Base-by-base conservation (phyloP, 2,329 filamentous ascomycete genomes). In the Claviceps sp. region DNA sequence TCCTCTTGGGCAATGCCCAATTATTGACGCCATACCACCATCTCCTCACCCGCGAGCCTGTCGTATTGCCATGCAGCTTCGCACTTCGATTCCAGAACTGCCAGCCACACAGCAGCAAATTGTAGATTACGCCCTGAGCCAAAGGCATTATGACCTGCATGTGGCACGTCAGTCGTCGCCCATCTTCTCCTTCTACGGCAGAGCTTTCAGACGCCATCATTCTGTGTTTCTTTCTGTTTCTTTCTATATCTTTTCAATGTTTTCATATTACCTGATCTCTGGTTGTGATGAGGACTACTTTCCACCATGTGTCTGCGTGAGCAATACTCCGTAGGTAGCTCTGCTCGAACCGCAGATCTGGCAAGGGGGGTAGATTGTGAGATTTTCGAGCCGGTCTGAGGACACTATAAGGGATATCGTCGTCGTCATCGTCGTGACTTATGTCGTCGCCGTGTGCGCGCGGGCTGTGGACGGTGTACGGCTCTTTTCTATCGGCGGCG, bases 1-100 rank as follows among this genome's bases (percentile, higher is more conserved):
- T 69, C 62, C 84, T 83, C 56, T 52, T 69, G 62, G 85, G 84
- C 53, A 91, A 68, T 48, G 77, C 75, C 93, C 93, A 97, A 62
- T 94, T 88, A 64, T 97, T 97, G 18, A 95, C 86, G 22, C 78
- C 80, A 72, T 88, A 96, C 91, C 93, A 98, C 93, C 91, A 97
- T 58, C 89, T 76, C 60, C 93, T 77, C 48, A 93, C 71, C 58
- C 79, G 80, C 6, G 86, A 88, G 22, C 93, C 93, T 16, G 86
- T 71, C 26, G 81, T 83, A 59, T 80, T 81, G 8, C 93, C 93
- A 56, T 81, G 82, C 58, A 95, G 76, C 62, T 83, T 82, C 14
- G 87, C 84, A 54, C 78, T 85, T 55, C 79, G 77, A 67, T 97
- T 96, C 86, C 86, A 95, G 65, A 86, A 78, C 62, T 88, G 82